Evolutionary conservation across 2,329 filamentous ascomycete genomes (phyloP).

Genomic region (Fusarium burgessii): DNA sequence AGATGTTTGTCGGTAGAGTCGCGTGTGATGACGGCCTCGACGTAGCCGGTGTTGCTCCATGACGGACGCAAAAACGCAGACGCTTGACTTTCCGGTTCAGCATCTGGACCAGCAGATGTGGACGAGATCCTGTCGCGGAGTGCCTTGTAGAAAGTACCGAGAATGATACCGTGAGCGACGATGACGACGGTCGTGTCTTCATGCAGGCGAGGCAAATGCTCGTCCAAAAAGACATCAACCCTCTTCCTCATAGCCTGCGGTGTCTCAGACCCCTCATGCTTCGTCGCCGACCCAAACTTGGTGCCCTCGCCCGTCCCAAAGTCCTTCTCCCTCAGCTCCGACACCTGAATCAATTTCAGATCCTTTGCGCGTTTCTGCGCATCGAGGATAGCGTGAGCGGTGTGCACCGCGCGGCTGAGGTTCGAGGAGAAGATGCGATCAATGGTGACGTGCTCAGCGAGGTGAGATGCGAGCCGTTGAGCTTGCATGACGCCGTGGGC

Average conservation of each 20-base stretch:
- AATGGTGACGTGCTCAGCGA: conserved; percentile 59
- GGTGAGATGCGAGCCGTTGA: conserved; percentile 74
- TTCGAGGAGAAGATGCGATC: conserved; percentile 82
- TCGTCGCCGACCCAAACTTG: conserved; percentile 57
- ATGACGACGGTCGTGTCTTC: conserved; percentile 52
- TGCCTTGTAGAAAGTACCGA: conserved; percentile 75
- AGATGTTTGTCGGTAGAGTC: conserved; percentile 34
- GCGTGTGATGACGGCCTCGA: conserved; percentile 50
- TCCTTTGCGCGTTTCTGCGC: conserved; percentile 58
- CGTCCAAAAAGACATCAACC: conserved; percentile 73
- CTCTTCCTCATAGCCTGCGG: conserved; percentile 74
- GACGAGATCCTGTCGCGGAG: conserved; percentile 66
- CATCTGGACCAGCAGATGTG: conserved; percentile 31
- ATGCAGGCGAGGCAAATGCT: conserved; percentile 67
- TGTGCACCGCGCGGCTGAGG: conserved; percentile 78
- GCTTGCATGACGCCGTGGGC: conserved; percentile 85
- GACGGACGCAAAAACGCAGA: conserved; percentile 44
- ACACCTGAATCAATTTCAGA: conserved; percentile 40
- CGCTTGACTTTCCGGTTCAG: conserved; percentile 20
- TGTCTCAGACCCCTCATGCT: conserved; percentile 71
- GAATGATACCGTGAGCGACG: conserved; percentile 86
- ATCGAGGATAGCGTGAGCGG: conserved; percentile 73
- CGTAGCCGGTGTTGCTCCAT: conserved; percentile 67
- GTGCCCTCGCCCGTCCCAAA: conserved; percentile 79
- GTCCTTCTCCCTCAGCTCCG: conserved; percentile 76